A percentile compares a stretch with the other conserved stretches of the same genome.
phyloP scores from a whole-genome alignment of 768 basidiomycete species.

The Auricularia cornea region DNA sequence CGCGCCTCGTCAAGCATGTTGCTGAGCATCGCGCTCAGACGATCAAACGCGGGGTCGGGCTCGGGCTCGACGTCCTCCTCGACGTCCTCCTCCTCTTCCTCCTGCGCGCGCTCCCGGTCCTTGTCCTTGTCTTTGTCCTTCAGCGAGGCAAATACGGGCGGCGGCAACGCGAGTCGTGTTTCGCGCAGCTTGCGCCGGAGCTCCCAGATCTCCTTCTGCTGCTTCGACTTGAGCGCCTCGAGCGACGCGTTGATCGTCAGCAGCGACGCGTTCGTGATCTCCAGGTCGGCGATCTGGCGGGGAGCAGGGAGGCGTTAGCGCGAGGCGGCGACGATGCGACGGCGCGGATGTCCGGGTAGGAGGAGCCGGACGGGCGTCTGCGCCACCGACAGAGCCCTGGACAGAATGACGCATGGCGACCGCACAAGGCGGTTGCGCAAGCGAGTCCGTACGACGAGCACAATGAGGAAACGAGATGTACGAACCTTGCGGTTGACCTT shows the following conservation, averaged over 20 bases:
- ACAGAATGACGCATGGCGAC: not conserved
- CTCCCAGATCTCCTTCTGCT: slow-evolving; percentile 79
- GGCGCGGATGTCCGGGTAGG: too few species aligned
- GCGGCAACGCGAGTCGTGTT: slow-evolving; percentile 69
- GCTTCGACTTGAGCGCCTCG: slow-evolving; percentile 70
- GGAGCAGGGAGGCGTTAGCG: not conserved
- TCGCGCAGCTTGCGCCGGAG: slow-evolving; percentile 76
- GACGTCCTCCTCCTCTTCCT: slow-evolving; percentile 12
- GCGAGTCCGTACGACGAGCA: too few species aligned
- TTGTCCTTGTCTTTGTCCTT: not conserved
- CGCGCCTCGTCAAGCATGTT: slow-evolving; percentile 35
- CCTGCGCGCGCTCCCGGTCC: not conserved
- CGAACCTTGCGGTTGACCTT: slow-evolving; percentile 82
- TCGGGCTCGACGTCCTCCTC: slow-evolving; percentile 13
- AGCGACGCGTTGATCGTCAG: slow-evolving; percentile 77
- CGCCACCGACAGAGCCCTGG: not conserved
- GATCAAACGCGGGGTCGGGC: slow-evolving; percentile 11
- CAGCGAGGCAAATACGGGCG: slow-evolving; percentile 35
- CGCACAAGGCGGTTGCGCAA: too few species aligned
- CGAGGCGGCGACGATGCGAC: too few species aligned
- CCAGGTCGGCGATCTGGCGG: slow-evolving; percentile 80
- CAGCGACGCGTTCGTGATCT: slow-evolving; percentile 83
- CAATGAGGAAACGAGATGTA: slow-evolving; percentile 1
- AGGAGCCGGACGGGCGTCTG: not conserved
- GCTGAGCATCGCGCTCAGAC: slow-evolving; percentile 13